phyloP scores from a whole-genome alignment of 2,329 filamentous ascomycete species.

The Scortechinia acanthostroma region DNA sequence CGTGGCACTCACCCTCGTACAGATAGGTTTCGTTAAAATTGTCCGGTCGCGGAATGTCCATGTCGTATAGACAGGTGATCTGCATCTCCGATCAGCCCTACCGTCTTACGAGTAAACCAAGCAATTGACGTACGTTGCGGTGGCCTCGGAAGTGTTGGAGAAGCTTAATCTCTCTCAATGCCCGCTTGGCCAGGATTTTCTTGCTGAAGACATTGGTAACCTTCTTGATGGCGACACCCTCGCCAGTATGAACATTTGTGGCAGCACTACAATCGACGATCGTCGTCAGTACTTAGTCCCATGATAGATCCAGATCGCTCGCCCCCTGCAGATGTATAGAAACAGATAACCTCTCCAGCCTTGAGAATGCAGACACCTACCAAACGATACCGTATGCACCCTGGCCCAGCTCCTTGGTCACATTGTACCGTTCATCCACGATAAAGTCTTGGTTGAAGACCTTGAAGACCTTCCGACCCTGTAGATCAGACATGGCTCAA shows the following conservation, averaged over 20 bases:
- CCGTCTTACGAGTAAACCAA: constrained; percentile 4
- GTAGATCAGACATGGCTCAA: constrained; percentile 5
- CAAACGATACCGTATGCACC: constrained; percentile 98
- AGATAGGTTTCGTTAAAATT: constrained; percentile 99
- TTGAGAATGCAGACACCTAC: constrained; percentile 57
- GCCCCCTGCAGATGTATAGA: background rate
- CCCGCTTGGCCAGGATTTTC: constrained; percentile 97
- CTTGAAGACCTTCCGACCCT: constrained; percentile 87
- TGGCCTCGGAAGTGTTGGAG: constrained; percentile 93
- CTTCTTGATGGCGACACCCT: constrained; percentile 98
- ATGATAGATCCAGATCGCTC: constrained; percentile 1
- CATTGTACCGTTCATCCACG: constrained; percentile 94
- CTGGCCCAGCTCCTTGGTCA: constrained; percentile 96
- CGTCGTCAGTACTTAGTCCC: constrained; percentile 9
- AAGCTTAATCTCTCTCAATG: constrained; percentile 95
- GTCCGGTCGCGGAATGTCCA: constrained; percentile 95
- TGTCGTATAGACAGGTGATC: constrained; percentile 98
- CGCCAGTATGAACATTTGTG: constrained; percentile 80
- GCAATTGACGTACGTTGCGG: constrained; percentile 58
- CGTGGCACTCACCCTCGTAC: constrained; percentile 73
- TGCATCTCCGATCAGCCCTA: constrained; percentile 26
- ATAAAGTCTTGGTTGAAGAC: constrained; percentile 99
- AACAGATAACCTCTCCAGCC: background rate
- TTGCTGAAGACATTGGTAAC: constrained; percentile 99
- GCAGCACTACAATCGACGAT: constrained; percentile 60